These are phyloP conservation scores for Leptographium flavum DNA, from an alignment of 2,329 filamentous ascomycete genomes.

Conservation along the genomic window DNA sequence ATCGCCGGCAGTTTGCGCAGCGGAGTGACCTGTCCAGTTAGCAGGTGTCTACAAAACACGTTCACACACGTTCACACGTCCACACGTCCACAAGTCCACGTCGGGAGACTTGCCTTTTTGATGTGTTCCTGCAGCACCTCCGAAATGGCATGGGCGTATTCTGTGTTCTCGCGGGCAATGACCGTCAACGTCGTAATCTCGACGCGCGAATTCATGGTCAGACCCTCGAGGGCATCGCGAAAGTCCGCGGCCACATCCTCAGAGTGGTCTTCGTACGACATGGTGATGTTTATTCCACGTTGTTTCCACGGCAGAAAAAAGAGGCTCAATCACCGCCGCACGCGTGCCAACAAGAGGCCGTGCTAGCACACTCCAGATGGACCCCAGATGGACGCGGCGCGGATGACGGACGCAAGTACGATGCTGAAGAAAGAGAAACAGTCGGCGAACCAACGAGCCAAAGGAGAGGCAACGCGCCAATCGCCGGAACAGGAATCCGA, in stretches of 20 bases:
- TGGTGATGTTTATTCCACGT: no score
- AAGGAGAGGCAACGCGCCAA: background rate
- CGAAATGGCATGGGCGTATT: constrained; percentile 87
- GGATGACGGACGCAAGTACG: background rate
- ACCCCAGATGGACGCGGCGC: background rate
- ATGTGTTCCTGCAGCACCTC: constrained; percentile 86
- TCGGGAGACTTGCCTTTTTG: constrained; percentile 85
- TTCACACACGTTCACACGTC: no score
- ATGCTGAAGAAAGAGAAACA: background rate
- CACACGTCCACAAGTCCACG: no score
- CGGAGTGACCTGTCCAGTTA: constrained; percentile 56
- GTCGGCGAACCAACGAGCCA: background rate
- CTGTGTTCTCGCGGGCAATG: constrained; percentile 94
- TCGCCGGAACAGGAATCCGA: background rate
- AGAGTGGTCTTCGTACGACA: constrained; percentile 38
- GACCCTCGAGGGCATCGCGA: constrained; percentile 79
- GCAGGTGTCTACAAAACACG: background rate
- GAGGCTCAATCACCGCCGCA: no score
- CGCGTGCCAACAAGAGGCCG: no score
- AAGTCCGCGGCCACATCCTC: constrained; percentile 94
- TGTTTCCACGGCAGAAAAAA: no score
- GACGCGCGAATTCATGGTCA: constrained; percentile 79
- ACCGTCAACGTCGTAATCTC: constrained; percentile 96
- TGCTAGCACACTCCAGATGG: no score
- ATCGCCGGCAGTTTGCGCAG: constrained; percentile 86